Evolutionary conservation across 1,139 yeast species (phyloP), one percentile per base, ranked within the genome.

Genomic region (Kluyveromyces marxianus): DNA sequence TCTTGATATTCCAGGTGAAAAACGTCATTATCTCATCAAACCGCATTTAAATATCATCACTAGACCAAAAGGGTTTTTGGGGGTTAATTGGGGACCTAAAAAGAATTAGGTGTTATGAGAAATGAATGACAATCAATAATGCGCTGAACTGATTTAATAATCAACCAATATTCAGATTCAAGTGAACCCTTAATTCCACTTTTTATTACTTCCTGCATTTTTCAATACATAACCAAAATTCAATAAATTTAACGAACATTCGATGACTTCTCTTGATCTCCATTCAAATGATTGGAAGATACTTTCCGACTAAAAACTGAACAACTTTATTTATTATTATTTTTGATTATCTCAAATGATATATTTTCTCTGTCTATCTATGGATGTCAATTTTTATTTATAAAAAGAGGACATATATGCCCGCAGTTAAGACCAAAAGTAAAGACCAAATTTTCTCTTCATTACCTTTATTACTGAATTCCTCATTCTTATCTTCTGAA

Each of bases 61-160:
- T 25, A 66, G 69, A 25, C 57, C 60, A 10, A 62, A 70, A 4
- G 90, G 92, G 1, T 84, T 86, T 59, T 71, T 86, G 53, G 95
- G 95, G 14, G 79, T 86, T 40, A 83, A 80, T 56, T 87, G 95
- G 95, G 95, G 95, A 1, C 83, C 88, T 25, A 82, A 77, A 63
- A 77, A 76, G 54, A 78, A 77, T 44, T 71, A 67, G 45, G 52
- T 46, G 45, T 10, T 26, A 10, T n/a, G 7, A 21, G 25, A 4
- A 14, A 10, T 7, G 21, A 14, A 14, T 14, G 21, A 14, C 21
- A 14, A 14, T 14, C 21, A 14, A 14, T 14, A 14, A 14, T 14
- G 21, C 21, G 21, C 21, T 14, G 21, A 14, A 14, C 21, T 14
- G 21, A 14, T 14, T 14, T 14, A 14, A 14, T 14, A 14, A 14